Conservation (phyloP, 2,329 filamentous ascomycete genomes). For the Talaromyces sp. region DNA sequence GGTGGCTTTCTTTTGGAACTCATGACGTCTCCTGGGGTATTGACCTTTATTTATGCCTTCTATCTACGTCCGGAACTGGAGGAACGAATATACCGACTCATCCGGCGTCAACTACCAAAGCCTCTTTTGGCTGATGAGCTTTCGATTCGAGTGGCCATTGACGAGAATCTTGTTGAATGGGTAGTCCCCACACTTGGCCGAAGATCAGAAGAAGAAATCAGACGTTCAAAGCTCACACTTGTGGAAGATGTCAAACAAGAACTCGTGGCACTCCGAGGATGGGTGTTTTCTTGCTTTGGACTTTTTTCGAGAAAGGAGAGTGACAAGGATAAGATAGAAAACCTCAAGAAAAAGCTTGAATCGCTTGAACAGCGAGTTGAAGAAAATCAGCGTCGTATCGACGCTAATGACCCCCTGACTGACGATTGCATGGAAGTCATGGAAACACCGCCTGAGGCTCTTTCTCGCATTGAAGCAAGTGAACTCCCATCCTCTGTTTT, state of each 20-base stretch:
- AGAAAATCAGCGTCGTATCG: constrained; percentile 15
- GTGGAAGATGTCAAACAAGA: constrained; percentile 43
- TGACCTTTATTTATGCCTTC: constrained; percentile 40
- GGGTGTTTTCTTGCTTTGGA: constrained; percentile 37
- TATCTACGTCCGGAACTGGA: constrained; percentile 42
- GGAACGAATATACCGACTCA: constrained; percentile 43
- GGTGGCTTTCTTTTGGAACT: constrained; percentile 29
- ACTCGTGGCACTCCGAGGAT: constrained; percentile 32
- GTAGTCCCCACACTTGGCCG: constrained; percentile 45
- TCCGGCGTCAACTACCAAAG: constrained; percentile 46
- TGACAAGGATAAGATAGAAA: constrained; percentile 30
- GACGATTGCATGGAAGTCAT: constrained; percentile 16
- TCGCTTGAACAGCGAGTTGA: constrained; percentile 34
- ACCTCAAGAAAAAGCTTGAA: constrained; percentile 34
- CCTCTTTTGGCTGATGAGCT: constrained; percentile 44
- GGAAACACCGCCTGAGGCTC: constrained; percentile 18
- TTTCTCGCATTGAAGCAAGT: neutral
- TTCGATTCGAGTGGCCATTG: constrained; percentile 45
- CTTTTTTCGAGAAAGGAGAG: constrained; percentile 20
- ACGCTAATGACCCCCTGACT: constrained; percentile 7
- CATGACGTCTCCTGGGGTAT: constrained; percentile 38
- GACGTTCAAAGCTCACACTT: constrained; percentile 40
- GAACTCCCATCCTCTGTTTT: neutral
- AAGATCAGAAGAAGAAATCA: constrained; percentile 43
- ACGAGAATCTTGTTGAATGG: constrained; percentile 49